A percentile compares a stretch with the other conserved stretches of the same genome.
These are phyloP conservation scores for Samsoniella hepiali DNA, from an alignment of 2,329 filamentous ascomycete species.

Conservation along the genomic window DNA sequence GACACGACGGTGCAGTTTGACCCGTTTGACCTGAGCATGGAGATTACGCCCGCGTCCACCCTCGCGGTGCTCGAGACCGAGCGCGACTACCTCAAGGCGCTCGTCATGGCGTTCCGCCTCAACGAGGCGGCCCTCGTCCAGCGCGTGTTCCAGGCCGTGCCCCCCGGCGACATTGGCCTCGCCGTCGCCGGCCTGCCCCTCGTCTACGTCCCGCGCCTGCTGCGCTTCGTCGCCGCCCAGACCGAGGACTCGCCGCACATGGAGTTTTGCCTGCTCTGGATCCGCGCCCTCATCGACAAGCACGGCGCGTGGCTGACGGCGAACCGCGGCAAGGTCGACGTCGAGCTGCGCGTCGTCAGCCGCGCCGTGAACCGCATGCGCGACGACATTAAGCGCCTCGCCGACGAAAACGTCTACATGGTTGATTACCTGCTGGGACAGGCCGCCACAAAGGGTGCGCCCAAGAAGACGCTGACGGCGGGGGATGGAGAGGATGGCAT, in stretches of 20 bases:
- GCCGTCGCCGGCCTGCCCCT: constrained; percentile 76
- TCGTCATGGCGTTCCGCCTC: constrained; percentile 96
- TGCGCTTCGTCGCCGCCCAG: constrained; percentile 84
- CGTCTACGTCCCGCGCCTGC: constrained; percentile 79
- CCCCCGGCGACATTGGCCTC: constrained; percentile 68
- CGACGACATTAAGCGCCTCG: constrained; percentile 75
- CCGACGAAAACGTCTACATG: constrained; percentile 85
- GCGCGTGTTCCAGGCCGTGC: constrained; percentile 80
- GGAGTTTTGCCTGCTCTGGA: constrained; percentile 92
- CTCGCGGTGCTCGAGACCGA: constrained; percentile 64
- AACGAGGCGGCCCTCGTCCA: constrained; percentile 81
- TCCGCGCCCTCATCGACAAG: constrained; percentile 74
- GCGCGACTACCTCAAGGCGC: constrained; percentile 81
- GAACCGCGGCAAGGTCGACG: constrained; percentile 72
- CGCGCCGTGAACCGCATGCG: constrained; percentile 77
- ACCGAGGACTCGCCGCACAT: constrained; percentile 89
- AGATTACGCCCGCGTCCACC: constrained; percentile 84
- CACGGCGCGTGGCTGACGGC: constrained; percentile 85
- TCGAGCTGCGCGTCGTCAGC: constrained; percentile 79
- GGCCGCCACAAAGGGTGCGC: constrained; percentile 33
- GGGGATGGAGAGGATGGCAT: constrained; percentile 23
- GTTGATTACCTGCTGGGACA: constrained; percentile 74
- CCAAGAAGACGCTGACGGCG: constrained; percentile 23
- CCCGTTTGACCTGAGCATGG: constrained; percentile 92
- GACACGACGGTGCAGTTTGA: constrained; percentile 85